Percentiles rank a stretch among this genome's conserved stretches.
phyloP scores from a whole-genome alignment of 2,329 filamentous ascomycete genomes.

The Metarhizium anisopliae region DNA sequence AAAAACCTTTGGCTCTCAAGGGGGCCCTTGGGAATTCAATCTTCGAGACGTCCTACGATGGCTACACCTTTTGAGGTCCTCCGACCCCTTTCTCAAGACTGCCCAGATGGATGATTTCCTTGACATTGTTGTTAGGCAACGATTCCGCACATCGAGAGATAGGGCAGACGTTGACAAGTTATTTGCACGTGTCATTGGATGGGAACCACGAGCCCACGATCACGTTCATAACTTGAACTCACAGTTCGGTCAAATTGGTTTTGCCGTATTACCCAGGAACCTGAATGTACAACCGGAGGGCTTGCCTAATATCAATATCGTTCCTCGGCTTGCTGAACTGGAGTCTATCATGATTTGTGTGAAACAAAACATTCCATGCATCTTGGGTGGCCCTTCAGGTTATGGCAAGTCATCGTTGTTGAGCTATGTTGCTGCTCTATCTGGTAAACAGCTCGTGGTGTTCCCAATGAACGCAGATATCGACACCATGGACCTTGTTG shows the following conservation, averaged over 20 bases:
- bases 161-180: conserved; percentile 54
- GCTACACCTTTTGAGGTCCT: conserved; percentile 53
- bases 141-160: conserved; percentile 70
- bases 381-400: conserved; percentile 77
- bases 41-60: conserved; percentile 83
- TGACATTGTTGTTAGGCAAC: conserved; percentile 73
- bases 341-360: conserved; percentile 85
- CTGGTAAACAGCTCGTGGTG: conserved; percentile 67
- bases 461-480: conserved; percentile 91
- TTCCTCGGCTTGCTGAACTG: conserved; percentile 57
- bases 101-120: conserved; percentile 64
- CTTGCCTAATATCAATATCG: conserved; percentile 41
- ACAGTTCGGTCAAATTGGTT: conserved; percentile 65
- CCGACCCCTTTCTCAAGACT: conserved; percentile 50
- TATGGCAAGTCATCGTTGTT: conserved; percentile 80
- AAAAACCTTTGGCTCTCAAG: conserved; percentile 50
- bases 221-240: conserved; percentile 64
- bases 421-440: conserved; percentile 68
- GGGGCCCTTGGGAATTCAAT: conserved; percentile 92
- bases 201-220: conserved; percentile 44
- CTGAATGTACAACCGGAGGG: conserved; percentile 38
- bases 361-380: conserved; percentile 78
- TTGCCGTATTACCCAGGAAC: conserved; percentile 61
- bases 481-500: conserved; percentile 94
- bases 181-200: conserved; percentile 56